Evolutionary conservation across 78 protist species (phyloP).

Genomic region (Neovahlkampfia damariscottae): DNA sequence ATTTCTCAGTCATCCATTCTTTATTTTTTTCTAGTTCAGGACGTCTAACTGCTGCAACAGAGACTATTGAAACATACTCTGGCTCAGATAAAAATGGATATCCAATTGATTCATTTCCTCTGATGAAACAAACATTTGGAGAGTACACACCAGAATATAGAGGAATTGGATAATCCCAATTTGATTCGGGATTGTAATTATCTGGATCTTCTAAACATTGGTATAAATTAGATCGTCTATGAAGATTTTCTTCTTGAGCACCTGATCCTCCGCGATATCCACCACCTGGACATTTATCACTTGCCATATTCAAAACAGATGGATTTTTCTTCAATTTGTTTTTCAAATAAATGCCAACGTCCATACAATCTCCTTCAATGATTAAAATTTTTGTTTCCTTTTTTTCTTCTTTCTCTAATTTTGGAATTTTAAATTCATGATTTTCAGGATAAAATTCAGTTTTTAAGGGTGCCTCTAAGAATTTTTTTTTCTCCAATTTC

Average conservation of each 20-base stretch:
- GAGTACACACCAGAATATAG: conserved; percentile 17
- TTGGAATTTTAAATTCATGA: no score
- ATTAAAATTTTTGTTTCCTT: background rate
- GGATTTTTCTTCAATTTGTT: conserved; percentile 12
- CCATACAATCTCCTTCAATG: background rate
- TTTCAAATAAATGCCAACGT: background rate
- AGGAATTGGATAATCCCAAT: conserved; percentile 21
- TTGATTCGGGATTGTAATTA: background rate
- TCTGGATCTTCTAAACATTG: background rate
- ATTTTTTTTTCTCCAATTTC: no score
- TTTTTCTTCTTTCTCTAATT: background rate
- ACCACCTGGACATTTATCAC: conserved; percentile 25
- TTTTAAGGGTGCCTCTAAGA: no score
- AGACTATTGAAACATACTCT: background rate
- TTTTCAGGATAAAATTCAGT: no score
- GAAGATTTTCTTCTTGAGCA: conserved; percentile 35
- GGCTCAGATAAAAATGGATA: conserved; percentile 27
- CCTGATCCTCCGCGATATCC: conserved; percentile 25
- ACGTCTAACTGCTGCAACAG: no score
- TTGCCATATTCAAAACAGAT: conserved; percentile 29
- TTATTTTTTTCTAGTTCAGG: no score
- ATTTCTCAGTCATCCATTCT: no score
- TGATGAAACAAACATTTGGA: conserved; percentile 20
- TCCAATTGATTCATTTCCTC: conserved; percentile 9
- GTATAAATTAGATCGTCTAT: conserved; percentile 14